Evolutionary conservation across 164 flowering plant species (phyloP), one percentile per base, ranked within the genome.

Genomic region (Pachysandra terminalis): DNA sequence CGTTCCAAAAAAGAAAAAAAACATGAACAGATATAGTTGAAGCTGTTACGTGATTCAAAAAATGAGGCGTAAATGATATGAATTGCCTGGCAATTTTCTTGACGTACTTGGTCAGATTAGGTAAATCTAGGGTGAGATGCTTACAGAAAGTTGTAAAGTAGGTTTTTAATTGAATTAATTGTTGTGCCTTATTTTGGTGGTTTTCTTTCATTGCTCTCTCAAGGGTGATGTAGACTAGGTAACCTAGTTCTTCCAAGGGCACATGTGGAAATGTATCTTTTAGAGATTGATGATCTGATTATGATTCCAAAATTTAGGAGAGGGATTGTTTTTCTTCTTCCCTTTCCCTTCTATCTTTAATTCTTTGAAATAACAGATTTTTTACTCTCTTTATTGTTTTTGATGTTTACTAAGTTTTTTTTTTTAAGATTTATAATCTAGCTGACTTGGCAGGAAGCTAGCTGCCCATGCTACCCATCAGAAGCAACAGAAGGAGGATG

Each of bases 401-500:
- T 9, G 55, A n/a, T 63, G 9, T 13, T 13, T 17, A 21, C n/a
- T 13, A 21, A n/a, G n/a, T n/a, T 62, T 27, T 24, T 22, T 48
- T 13, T 16, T 68, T 16, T 17, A 54, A 25, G n/a, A 0, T 63
- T 4, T 59, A 19, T 10, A 15, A 49, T 26, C 22, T 24, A 60
- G 32, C 19, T 69, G 22, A 27, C 21, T 61, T 76, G 63, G 76
- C 84, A 91, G 98, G 83, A 90, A 81, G 79, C 71, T 80, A 72
- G 89, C 89, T 65, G 93, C 96, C 26, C 98, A 90, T 81, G 81
- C 82, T 68, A 64, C 81, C 58, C 96, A 87, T 72, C 84, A 86
- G 79, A 85, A 85, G 80, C 91, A 92, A 61, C 94, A 94, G 70
- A 89, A 85, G 68, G 92, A 87, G 67, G 97, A 94, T 59, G 90